A percentile compares a stretch with the other conserved stretches of the same genome.
phyloP scores from a whole-genome alignment of 140 eudicot genomes.

The Senecio squalidus region DNA sequence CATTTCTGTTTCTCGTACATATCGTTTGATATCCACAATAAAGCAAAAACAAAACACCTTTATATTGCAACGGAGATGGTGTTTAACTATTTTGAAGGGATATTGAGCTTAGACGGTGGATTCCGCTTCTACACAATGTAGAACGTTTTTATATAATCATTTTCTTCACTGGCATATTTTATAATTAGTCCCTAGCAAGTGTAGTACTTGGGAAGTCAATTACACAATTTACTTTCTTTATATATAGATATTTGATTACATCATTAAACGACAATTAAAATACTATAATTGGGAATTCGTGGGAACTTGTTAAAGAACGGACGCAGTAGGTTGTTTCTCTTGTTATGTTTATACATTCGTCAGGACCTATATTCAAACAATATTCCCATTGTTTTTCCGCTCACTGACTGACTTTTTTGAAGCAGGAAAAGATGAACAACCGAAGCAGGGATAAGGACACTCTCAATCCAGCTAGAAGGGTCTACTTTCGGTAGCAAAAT shows the following conservation, averaged over 20 bases:
- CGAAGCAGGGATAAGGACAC: conserved; percentile 25
- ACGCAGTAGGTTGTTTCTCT: background rate
- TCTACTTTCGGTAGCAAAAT: conserved; percentile 39
- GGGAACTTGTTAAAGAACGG: background rate
- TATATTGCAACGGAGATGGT: background rate
- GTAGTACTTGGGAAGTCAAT: background rate
- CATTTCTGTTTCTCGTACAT: background rate
- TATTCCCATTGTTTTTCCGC: background rate
- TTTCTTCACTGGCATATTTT: background rate
- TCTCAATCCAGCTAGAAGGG: conserved; percentile 29
- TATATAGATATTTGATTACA: background rate
- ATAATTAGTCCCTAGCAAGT: background rate
- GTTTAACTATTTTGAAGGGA: background rate
- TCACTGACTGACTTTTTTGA: background rate
- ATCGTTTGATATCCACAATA: background rate
- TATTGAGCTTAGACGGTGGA: background rate
- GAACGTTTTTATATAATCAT: background rate
- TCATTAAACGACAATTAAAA: background rate
- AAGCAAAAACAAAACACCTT: background rate
- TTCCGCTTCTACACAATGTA: background rate
- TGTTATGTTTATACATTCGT: too few species aligned
- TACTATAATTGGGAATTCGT: background rate
- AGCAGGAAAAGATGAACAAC: conserved; percentile 30
- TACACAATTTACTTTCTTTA: background rate
- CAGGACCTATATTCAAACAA: background rate